Evolutionary conservation across 2,329 filamentous ascomycete species (phyloP).

Genomic region (Sporothrix phasma): DNA sequence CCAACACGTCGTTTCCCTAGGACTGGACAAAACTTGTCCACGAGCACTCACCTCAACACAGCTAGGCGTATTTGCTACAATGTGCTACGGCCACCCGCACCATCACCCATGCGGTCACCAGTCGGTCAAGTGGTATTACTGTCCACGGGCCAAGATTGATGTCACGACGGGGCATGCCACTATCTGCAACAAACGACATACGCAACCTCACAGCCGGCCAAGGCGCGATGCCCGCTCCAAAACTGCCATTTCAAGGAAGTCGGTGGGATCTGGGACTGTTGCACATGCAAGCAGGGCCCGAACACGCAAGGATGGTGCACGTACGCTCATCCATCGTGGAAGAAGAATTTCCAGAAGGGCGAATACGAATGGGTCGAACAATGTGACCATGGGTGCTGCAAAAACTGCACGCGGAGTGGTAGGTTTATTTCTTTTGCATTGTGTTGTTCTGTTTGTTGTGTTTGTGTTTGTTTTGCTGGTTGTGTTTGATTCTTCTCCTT

Average conservation of each 20-base stretch:
- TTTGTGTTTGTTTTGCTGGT: too few relatives aligned
- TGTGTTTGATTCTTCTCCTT: too few relatives aligned
- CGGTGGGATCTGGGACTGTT: constrained; percentile 45
- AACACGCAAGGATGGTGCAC: constrained; percentile 46
- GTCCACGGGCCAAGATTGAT: constrained; percentile 39
- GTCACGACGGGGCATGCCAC: constrained; percentile 39
- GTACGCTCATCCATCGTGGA: constrained; percentile 25
- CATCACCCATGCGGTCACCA: constrained; percentile 43
- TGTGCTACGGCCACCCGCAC: constrained; percentile 47
- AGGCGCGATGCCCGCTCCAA: constrained; percentile 37
- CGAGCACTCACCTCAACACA: not conserved
- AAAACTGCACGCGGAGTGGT: constrained; percentile 37
- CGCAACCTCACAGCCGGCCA: constrained; percentile 35
- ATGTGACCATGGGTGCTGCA: constrained; percentile 46
- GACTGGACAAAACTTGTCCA: not conserved
- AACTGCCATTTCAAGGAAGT: constrained; percentile 43
- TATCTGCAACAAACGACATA: constrained; percentile 41
- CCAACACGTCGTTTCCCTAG: too few relatives aligned
- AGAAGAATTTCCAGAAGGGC: constrained; percentile 26
- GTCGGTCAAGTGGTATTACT: constrained; percentile 48
- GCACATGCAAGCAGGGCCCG: constrained; percentile 40
- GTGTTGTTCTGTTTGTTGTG: too few relatives aligned
- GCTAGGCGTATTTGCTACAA: constrained; percentile 20
- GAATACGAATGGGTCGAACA: constrained; percentile 30
- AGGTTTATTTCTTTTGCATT: too few relatives aligned